Conservation (phyloP, 305 asterid genomes). For the Euphrasia arctica region DNA sequence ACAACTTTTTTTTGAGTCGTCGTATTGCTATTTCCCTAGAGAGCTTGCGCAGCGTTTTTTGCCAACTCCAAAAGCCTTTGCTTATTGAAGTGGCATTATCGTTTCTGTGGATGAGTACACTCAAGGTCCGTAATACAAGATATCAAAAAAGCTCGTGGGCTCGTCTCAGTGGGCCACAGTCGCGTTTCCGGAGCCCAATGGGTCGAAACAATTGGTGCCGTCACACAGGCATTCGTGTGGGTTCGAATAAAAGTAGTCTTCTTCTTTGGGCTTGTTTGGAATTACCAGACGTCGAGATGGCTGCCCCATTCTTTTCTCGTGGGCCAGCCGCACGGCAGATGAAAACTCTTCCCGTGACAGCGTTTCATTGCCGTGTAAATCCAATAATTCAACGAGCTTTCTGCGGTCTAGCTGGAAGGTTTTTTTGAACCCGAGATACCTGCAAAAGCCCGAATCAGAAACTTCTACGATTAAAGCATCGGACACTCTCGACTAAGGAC, state of each 20-base stretch:
- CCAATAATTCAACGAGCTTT: conserved; percentile 72
- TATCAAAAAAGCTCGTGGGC: conserved; percentile 18
- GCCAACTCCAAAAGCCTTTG: conserved; percentile 43
- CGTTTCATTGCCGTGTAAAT: conserved; percentile 74
- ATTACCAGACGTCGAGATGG: conserved; percentile 49
- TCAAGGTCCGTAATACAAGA: conserved; percentile 20
- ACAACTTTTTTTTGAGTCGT: background rate
- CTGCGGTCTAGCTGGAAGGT: conserved; percentile 77
- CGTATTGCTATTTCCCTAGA: conserved; percentile 25
- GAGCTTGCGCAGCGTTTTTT: conserved; percentile 28
- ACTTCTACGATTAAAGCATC: no score
- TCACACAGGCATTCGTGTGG: conserved; percentile 87
- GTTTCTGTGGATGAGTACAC: conserved; percentile 15
- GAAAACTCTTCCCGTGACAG: conserved; percentile 76
- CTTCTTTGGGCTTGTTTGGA: conserved; percentile 87
- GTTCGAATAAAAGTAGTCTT: conserved; percentile 90
- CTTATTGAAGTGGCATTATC: conserved; percentile 29
- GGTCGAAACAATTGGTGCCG: conserved; percentile 41
- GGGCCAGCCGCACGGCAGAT: conserved; percentile 48
- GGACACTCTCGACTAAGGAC: no score
- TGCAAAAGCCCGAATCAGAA: no score
- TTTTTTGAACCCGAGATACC: conserved; percentile 81
- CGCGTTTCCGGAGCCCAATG: conserved; percentile 33
- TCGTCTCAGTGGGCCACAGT: conserved; percentile 33
- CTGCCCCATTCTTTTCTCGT: conserved; percentile 76